Evolutionary conservation across 1,139 yeast species (phyloP), one percentile per base, ranked within the genome.

Genomic region (Geotrichum macrosporum): DNA sequence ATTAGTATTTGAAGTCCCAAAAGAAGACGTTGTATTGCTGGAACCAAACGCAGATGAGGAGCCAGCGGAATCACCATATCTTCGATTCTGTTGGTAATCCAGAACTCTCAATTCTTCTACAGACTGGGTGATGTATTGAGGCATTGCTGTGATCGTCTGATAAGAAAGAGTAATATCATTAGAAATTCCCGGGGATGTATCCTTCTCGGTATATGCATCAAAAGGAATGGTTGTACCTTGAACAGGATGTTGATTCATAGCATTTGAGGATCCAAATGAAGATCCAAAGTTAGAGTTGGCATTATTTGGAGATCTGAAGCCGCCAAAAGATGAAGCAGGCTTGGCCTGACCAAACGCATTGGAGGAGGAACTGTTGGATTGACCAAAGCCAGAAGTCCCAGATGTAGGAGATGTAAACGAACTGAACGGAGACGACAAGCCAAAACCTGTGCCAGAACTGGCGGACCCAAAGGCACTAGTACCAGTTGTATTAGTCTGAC

Each of bases 81-180:
- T 76, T 56, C 94, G 74, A 53, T 78, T 79, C 53, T 81, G 86
- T 59, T 81, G 80, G 63, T 92, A 92, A 67, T 92, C 99, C 65
- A 84, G 92, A 57, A 77, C 70, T 64, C 99, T 76, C 66, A 92
- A 75, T 64, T 92, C 98, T 65, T 89, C 96, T 59, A 82, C 77
- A 0, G 95, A 84, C 59, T 69, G 85, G 59, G 80, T 80, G 56
- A 76, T 74, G 64, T 92, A 92, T 61, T 87, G 95, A 12, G 95
- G 95, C 97, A 92, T 89, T 35, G 86, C 77, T 18, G 84, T 72
- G 53, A 94, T 81, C 57, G 80, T 81, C 63, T 89, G 88, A 65
- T 75, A 92, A 41, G 75, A 68, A 56, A 76, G 80, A 29, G 78
- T 77, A 1, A 75, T 57, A n/a, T 47, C 50, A 16, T 45, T 51